Evolutionary conservation across 2,329 filamentous ascomycete species (phyloP).

Genomic region (Neophaeococcomyces aloes): DNA sequence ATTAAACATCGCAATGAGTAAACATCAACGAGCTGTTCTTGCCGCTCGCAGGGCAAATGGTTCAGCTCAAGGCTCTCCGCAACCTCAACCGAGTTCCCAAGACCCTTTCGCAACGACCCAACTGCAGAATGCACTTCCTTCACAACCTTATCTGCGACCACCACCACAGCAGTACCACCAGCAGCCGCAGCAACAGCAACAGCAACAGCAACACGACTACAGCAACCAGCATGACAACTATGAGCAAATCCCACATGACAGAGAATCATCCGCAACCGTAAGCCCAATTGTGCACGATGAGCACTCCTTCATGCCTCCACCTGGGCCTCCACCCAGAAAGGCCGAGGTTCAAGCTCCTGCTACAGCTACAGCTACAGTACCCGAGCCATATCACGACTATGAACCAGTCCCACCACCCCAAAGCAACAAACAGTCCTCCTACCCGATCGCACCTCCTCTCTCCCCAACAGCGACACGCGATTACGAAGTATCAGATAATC

Average conservation of each 20-base stretch:
- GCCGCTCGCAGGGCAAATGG: slow-evolving; percentile 39
- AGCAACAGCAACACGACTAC: slow-evolving; percentile 9
- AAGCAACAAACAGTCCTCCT: background rate
- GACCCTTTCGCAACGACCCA: slow-evolving; percentile 13
- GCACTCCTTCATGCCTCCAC: slow-evolving; percentile 3
- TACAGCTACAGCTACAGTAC: background rate
- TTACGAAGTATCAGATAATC: slow-evolving; percentile 18
- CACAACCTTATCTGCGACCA: slow-evolving; percentile 8
- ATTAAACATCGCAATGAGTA: slow-evolving; percentile 67
- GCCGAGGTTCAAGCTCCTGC: background rate
- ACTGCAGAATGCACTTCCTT: slow-evolving; percentile 12
- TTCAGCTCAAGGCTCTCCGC: slow-evolving; percentile 7
- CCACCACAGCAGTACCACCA: slow-evolving; percentile 6
- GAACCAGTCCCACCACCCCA: slow-evolving; percentile 1
- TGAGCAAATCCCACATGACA: background rate
- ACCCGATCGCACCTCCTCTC: slow-evolving; percentile 1
- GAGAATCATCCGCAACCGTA: background rate
- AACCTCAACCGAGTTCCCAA: slow-evolving; percentile 1
- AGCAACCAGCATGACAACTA: slow-evolving; percentile 9
- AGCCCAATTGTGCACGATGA: slow-evolving; percentile 3
- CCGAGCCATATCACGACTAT: background rate
- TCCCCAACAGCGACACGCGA: slow-evolving; percentile 9
- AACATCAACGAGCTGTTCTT: slow-evolving; percentile 70
- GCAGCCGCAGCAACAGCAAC: slow-evolving; percentile 11
- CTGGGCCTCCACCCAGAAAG: slow-evolving; percentile 1